A percentile compares a stretch with the other conserved stretches of the same genome.
phyloP scores from a whole-genome alignment of 2,329 filamentous ascomycete species.

The Ilyonectria mors-panacis region DNA sequence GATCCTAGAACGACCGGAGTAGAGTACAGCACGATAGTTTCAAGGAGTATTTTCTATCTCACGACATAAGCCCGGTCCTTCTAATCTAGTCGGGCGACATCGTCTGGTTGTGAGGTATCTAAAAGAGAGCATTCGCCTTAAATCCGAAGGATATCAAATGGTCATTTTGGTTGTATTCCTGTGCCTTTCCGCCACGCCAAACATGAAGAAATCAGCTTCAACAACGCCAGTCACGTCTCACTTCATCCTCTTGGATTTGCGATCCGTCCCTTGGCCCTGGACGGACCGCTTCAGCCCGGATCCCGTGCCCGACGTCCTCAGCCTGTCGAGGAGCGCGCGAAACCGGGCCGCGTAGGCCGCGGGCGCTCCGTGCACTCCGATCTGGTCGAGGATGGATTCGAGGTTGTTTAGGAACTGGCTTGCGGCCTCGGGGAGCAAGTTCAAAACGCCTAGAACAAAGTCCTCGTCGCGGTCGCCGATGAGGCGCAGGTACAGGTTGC shows the following conservation, averaged over 20 bases:
- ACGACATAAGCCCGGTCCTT: neutral
- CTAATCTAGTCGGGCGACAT: neutral
- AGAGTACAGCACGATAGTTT: neutral
- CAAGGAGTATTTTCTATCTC: neutral
- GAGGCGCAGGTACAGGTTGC: constrained; percentile 65
- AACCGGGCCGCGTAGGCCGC: constrained; percentile 55
- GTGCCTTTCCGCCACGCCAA: neutral
- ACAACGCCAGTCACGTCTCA: constrained; percentile 35
- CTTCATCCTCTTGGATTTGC: constrained; percentile 54
- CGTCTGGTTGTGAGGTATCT: constrained; percentile 1
- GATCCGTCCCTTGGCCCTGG: constrained; percentile 43
- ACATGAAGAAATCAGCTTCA: neutral
- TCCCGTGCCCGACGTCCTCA: constrained; percentile 48
- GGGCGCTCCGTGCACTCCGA: constrained; percentile 54
- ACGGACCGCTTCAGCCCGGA: constrained; percentile 53
- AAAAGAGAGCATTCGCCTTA: constrained; percentile 13
- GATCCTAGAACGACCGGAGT: neutral
- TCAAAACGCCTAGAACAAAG: constrained; percentile 64
- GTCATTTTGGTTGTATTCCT: neutral
- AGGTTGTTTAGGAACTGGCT: constrained; percentile 60
- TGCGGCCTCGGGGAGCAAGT: constrained; percentile 60
- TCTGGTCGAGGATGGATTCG: constrained; percentile 51
- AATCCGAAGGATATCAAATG: constrained; percentile 7
- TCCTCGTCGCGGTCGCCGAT: constrained; percentile 60
- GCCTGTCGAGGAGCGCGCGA: constrained; percentile 49